These are phyloP conservation scores for Phragmites australis DNA, from an alignment of 176 grass and related monocot species.

Conservation along the genomic window DNA sequence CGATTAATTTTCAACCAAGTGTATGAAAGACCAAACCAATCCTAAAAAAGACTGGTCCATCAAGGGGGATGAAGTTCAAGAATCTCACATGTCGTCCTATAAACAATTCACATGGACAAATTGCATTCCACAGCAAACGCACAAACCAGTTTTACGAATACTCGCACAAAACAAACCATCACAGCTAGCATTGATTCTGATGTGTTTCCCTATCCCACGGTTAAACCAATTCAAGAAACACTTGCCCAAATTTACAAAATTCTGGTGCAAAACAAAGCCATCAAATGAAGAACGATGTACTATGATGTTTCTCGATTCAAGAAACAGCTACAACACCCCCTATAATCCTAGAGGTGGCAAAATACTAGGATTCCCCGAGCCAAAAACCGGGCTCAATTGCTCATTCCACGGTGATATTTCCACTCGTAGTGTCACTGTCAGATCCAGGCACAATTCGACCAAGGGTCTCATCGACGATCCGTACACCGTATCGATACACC, in stretches of 20 bases:
- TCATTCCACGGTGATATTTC: not conserved
- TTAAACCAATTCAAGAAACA: slow-evolving; percentile 15
- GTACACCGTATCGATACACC: slow-evolving; percentile 7
- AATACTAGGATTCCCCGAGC: not conserved
- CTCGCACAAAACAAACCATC: slow-evolving; percentile 7
- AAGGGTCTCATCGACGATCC: not conserved
- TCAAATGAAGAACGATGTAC: not conserved
- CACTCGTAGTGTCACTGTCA: not conserved
- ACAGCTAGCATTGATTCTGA: not conserved
- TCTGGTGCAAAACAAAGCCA: not conserved
- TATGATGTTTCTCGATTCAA: not conserved
- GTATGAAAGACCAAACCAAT: not conserved
- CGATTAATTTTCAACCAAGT: not conserved
- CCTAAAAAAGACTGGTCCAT: not conserved
- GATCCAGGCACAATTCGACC: slow-evolving; percentile 14
- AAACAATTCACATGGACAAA: not conserved
- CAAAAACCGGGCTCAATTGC: not conserved
- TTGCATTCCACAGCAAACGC: not conserved
- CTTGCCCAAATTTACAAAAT: not conserved
- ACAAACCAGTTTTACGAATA: not conserved
- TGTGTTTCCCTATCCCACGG: slow-evolving; percentile 11
- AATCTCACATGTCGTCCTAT: not conserved
- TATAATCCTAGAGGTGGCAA: not conserved
- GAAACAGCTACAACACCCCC: not conserved
- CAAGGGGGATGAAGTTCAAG: not conserved